Conservation (phyloP, 768 basidiomycete species). For the Hericium rajendrae region DNA sequence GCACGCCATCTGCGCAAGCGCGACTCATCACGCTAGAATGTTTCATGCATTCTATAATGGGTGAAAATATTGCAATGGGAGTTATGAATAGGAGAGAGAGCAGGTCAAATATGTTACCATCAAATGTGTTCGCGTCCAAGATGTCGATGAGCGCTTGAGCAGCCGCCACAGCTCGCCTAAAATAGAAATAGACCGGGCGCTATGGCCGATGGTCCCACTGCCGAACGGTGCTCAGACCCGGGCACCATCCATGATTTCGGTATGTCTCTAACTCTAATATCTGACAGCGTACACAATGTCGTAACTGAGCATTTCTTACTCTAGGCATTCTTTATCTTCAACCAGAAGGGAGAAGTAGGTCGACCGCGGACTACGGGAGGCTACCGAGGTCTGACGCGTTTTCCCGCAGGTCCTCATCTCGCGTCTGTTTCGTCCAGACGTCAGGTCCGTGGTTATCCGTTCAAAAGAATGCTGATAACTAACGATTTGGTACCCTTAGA, state of each 20-base stretch:
- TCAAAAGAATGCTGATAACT: background rate
- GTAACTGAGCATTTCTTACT: background rate
- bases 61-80: too few relatives aligned
- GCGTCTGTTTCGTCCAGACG: slow-evolving; percentile 89
- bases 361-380: background rate
- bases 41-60: too few relatives aligned
- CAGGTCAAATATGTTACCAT: too few relatives aligned
- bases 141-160: too few relatives aligned
- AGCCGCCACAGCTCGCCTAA: too few relatives aligned
- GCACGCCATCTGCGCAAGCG: too few relatives aligned
- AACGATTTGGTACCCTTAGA: slow-evolving; percentile 32
- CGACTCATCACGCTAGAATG: too few relatives aligned
- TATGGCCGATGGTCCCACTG: too few relatives aligned
- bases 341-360: slow-evolving; percentile 94
- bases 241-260: slow-evolving; percentile 3
- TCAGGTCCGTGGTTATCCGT: slow-evolving; percentile 53
- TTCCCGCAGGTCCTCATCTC: slow-evolving; percentile 80
- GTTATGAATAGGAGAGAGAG: too few relatives aligned
- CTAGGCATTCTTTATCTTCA: slow-evolving; percentile 98
- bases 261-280: background rate
- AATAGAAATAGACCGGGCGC: too few relatives aligned
- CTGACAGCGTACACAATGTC: too few relatives aligned
- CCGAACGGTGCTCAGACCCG: background rate
- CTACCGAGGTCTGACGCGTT: slow-evolving; percentile 4
- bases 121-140: too few relatives aligned